Conservation (phyloP, 208 protist genomes). For the Wallacemonas sp. region DNA sequence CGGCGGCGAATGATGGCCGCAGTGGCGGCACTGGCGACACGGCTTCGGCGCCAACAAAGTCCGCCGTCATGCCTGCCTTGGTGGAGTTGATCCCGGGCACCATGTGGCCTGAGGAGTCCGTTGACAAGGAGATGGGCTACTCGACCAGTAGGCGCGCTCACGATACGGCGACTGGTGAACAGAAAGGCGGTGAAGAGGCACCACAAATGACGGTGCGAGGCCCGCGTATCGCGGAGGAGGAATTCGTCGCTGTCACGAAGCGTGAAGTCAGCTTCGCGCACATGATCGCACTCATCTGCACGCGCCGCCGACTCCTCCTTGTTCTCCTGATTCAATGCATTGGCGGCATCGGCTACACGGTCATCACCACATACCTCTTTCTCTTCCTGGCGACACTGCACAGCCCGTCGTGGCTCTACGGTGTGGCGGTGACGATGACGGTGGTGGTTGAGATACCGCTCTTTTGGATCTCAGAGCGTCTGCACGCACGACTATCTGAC, state of each 20-base stretch:
- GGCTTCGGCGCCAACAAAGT: too few species aligned
- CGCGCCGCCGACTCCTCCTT: constrained; percentile 5
- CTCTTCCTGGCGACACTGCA: constrained; percentile 26
- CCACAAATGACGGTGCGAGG: too few species aligned
- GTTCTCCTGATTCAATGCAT: constrained; percentile 18
- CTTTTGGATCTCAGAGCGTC: constrained; percentile 14
- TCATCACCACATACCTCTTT: constrained; percentile 30
- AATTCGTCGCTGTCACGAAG: neutral
- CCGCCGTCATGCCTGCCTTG: too few species aligned
- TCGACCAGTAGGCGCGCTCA: too few species aligned
- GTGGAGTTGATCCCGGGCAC: neutral
- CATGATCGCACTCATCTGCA: constrained; percentile 13
- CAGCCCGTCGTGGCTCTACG: constrained; percentile 19
- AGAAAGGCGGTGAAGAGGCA: too few species aligned
- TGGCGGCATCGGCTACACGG: constrained; percentile 20
- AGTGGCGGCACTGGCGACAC: too few species aligned
- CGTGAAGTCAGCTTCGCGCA: constrained; percentile 15
- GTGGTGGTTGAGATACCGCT: constrained; percentile 37
- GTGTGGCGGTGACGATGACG: constrained; percentile 21
- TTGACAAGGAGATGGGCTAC: neutral
- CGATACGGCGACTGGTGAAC: too few species aligned
- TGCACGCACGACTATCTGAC: constrained; percentile 14
- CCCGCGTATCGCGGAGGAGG: too few species aligned
- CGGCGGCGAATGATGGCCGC: constrained; percentile 12
- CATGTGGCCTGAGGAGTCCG: neutral